Percentiles rank a stretch among this genome's conserved stretches.
These are phyloP conservation scores for Ophiocordyceps camponoti-rufipedis DNA, from an alignment of 2,329 filamentous ascomycete genomes.

Conservation along the genomic window DNA sequence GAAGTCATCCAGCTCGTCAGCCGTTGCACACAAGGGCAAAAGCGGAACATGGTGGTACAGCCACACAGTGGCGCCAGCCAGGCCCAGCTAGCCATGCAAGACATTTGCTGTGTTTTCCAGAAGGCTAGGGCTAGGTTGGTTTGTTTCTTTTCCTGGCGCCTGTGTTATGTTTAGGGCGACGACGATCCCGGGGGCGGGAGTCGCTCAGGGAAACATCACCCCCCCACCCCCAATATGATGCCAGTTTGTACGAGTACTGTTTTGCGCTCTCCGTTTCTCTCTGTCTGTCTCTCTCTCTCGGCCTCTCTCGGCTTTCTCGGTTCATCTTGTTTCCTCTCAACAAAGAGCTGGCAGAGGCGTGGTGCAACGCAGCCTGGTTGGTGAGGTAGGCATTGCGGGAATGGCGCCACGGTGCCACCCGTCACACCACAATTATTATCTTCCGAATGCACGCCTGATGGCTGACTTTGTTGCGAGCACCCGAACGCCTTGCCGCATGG, in stretches of 20 bases:
- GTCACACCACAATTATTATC: slow-evolving; percentile 1
- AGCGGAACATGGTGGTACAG: not conserved
- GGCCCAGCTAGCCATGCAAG: not conserved
- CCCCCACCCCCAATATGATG: too few species aligned
- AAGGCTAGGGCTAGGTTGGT: not conserved
- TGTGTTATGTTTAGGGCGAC: too few species aligned
- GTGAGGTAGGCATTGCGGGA: not conserved
- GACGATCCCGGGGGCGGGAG: too few species aligned
- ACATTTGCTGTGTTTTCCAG: not conserved
- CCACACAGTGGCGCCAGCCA: not conserved
- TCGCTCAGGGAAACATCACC: too few species aligned
- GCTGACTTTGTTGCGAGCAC: not conserved
- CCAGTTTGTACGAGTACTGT: too few species aligned
- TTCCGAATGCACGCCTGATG: not conserved
- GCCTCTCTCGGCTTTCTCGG: not conserved
- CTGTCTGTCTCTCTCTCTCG: not conserved
- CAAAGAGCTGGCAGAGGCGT: not conserved
- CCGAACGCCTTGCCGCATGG: not conserved
- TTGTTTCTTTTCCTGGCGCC: too few species aligned
- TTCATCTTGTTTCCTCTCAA: not conserved
- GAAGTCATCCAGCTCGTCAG: not conserved
- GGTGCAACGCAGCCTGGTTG: slow-evolving; percentile 1
- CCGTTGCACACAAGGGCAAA: not conserved
- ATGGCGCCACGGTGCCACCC: slow-evolving; percentile 2
- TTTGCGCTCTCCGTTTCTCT: not conserved